Evolutionary conservation across 768 basidiomycete genomes (phyloP).

Genomic region (Serpula lacrymans): DNA sequence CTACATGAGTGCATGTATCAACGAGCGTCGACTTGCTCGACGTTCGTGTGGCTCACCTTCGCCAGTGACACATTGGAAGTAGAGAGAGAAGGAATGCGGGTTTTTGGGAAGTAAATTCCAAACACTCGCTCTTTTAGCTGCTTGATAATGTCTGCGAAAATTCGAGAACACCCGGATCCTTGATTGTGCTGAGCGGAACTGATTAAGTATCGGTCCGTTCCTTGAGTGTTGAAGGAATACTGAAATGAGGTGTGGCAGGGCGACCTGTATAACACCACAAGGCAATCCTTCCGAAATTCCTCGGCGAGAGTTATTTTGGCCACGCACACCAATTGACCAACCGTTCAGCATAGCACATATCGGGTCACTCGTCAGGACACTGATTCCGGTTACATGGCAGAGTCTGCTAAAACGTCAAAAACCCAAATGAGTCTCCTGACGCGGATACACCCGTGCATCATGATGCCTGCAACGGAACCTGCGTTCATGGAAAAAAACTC

Average conservation of each 20-base stretch:
- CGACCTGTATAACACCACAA: conserved; percentile 22
- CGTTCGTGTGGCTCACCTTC: conserved; percentile 49
- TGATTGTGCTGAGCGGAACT: conserved; percentile 19
- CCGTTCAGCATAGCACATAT: conserved; percentile 18
- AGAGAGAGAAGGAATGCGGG: conserved; percentile 18
- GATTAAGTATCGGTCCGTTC: conserved; percentile 22
- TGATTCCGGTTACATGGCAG: conserved; percentile 13
- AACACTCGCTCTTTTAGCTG: conserved; percentile 19
- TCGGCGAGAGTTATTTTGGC: conserved; percentile 28
- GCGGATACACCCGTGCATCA: conserved; percentile 17
- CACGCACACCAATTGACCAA: conserved; percentile 10
- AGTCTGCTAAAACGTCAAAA: conserved; percentile 30
- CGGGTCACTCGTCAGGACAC: conserved; percentile 13
- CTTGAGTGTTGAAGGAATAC: conserved; percentile 17
- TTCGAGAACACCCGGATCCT: conserved; percentile 18
- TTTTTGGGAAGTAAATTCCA: conserved; percentile 4
- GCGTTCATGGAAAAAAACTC: conserved; percentile 12
- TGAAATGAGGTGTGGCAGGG: conserved; percentile 14
- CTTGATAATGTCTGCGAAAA: conserved; percentile 13
- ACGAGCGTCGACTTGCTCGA: conserved; percentile 11
- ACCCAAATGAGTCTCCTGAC: conserved; percentile 29
- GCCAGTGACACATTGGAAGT: conserved; percentile 62
- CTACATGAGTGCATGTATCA: conserved; percentile 31
- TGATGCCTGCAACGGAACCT: conserved; percentile 14
- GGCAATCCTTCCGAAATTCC: conserved; percentile 26